A percentile compares a stretch with the other conserved stretches of the same genome.
Conservation (phyloP, 352 stramenopile genomes). For the Aphanomyces euteiches region DNA sequence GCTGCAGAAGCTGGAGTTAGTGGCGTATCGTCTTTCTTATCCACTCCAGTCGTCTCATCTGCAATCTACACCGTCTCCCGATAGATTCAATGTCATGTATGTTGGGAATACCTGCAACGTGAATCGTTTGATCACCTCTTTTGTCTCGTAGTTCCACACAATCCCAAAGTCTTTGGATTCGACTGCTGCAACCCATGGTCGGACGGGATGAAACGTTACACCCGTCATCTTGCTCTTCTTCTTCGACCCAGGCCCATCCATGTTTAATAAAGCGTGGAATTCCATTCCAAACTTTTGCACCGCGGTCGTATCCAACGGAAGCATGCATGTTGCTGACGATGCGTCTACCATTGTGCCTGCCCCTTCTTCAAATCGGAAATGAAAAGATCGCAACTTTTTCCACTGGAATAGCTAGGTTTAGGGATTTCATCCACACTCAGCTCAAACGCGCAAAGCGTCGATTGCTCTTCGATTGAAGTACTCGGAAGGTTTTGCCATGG, state of each 20-base stretch:
- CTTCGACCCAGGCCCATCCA: conserved; percentile 64
- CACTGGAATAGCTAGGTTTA: no score
- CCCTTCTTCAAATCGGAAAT: no score
- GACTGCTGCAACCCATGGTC: conserved; percentile 62
- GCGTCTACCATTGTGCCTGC: neutral
- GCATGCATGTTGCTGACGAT: neutral
- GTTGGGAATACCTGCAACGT: conserved; percentile 42
- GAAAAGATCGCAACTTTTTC: no score
- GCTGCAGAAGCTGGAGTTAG: conserved; percentile 36
- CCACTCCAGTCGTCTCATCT: conserved; percentile 27
- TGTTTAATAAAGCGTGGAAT: conserved; percentile 45
- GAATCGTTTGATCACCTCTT: conserved; percentile 59
- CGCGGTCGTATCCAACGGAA: conserved; percentile 15
- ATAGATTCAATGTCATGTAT: neutral
- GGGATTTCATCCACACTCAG: no score
- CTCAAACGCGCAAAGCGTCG: no score
- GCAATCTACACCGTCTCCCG: conserved; percentile 22
- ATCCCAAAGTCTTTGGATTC: conserved; percentile 56
- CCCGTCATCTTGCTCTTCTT: conserved; percentile 65
- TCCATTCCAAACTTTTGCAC: conserved; percentile 44
- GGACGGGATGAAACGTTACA: conserved; percentile 55
- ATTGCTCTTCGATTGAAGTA: no score
- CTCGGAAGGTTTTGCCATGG: no score
- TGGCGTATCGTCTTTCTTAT: neutral
- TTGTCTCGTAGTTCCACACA: conserved; percentile 73